These are phyloP conservation scores for Calonectria hawksworthii DNA, from an alignment of 2,329 filamentous ascomycete genomes.

Conservation along the genomic window DNA sequence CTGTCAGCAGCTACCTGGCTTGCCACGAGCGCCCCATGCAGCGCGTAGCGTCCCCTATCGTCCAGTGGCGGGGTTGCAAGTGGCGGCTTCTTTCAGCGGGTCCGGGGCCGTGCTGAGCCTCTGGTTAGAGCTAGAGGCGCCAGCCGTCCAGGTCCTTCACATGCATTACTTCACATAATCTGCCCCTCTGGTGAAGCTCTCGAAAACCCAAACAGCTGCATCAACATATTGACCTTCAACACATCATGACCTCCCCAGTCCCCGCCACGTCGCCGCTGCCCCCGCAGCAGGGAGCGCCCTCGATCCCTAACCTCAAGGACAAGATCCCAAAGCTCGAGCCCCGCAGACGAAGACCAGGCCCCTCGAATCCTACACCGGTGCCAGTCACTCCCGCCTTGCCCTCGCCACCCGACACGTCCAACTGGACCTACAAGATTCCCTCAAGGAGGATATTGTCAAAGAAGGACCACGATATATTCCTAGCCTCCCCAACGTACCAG, in stretches of 20 bases:
- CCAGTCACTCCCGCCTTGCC: conserved; percentile 84
- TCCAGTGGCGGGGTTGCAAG: neutral
- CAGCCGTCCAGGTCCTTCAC: neutral
- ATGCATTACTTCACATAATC: neutral
- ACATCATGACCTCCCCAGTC: conserved; percentile 44
- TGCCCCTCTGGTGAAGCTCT: neutral
- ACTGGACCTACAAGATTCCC: conserved; percentile 75
- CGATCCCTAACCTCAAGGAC: conserved; percentile 58
- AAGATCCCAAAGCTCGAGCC: conserved; percentile 78
- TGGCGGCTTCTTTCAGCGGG: neutral
- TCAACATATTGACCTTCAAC: conserved; percentile 4
- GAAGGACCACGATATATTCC: conserved; percentile 85
- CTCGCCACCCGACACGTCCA: conserved; percentile 72
- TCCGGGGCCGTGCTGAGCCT: neutral
- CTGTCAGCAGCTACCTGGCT: neutral
- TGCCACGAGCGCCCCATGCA: neutral
- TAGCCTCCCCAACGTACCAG: conserved; percentile 80
- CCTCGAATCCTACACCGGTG: conserved; percentile 71
- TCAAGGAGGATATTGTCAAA: conserved; percentile 84
- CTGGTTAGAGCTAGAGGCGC: neutral
- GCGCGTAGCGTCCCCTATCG: neutral
- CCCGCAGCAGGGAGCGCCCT: conserved; percentile 29
- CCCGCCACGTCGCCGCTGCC: conserved; percentile 27
- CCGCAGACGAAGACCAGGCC: conserved; percentile 66
- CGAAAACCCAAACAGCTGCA: conserved; percentile 8